Base-by-base conservation (phyloP, 768 basidiomycete species). In the Boletus sp. region DNA sequence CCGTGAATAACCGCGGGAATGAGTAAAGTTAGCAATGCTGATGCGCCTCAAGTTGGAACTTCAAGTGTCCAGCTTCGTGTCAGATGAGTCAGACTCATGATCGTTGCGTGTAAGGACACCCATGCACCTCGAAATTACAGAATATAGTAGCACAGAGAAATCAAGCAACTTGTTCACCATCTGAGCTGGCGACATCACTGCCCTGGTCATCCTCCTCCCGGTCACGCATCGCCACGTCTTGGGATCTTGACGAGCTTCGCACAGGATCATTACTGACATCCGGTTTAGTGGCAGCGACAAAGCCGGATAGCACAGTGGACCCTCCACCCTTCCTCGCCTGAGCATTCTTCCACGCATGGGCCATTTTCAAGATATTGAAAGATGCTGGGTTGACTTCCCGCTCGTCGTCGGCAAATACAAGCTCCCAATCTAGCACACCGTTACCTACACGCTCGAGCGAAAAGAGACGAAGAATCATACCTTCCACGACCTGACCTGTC, bases 351-450 rank as follows among this genome's bases (percentile, higher is more conserved):
- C 95, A 98, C 0, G 87, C 88, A 68, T 95, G 94, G 0, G 96
- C 96, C 80, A 90, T 92, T 70, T 95, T 89, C 69, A 98, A 77
- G 79, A 98, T 94, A 67, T 94, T 96, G 87, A 94, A 96, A 0
- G 92, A 84, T 0, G 92, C 87, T 0, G 95, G 92, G 66, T 97
- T 96, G 46, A 89, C 84, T 67, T 96, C 95, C 51, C 88, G 82
- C 67, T 97, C 94, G 80, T 98, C 96, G 77, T 98, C 96, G 29
- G 94, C 87, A 72, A 98, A 98, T 20, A 95, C 87, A 67, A 95
- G 84, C 67, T 96, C 95, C 87, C 90, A 96, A 66, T 96, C 95
- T 94, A 56, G 12, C 42, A 52, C n/a, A 42, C 30, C 5, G 18
- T 60, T 20, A 62, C 36, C 39, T 33, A 54, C 30, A 49, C 39